Conservation (phyloP, 129 eudicot species). For the Escallonia rubra region DNA sequence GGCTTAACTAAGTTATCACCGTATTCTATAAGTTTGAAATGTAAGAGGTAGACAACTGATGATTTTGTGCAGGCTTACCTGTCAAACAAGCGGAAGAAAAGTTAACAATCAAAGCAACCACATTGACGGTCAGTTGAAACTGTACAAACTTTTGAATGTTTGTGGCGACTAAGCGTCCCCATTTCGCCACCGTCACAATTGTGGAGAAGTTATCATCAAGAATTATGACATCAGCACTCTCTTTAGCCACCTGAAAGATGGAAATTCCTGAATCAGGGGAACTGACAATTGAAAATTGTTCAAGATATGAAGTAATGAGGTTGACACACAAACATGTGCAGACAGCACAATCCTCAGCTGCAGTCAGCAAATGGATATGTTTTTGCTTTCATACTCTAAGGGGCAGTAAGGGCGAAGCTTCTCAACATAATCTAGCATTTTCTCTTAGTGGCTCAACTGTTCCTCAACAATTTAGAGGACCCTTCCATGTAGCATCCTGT, state of each 20-base stretch:
- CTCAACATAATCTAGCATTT: neutral
- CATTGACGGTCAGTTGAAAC: slow-evolving; percentile 87
- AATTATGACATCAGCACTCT: slow-evolving; percentile 95
- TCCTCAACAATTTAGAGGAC: too few relatives aligned
- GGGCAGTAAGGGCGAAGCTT: too few relatives aligned
- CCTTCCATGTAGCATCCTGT: too few relatives aligned
- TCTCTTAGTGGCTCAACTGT: neutral
- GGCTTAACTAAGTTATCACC: slow-evolving; percentile 1
- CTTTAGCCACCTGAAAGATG: slow-evolving; percentile 76
- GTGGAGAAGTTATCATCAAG: slow-evolving; percentile 96
- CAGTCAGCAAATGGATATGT: too few relatives aligned
- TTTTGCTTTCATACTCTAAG: too few relatives aligned
- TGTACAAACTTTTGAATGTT: slow-evolving; percentile 91
- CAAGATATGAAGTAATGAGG: neutral
- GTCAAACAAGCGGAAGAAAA: slow-evolving; percentile 86
- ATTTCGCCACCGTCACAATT: slow-evolving; percentile 85
- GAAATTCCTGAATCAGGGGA: neutral
- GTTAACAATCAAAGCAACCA: slow-evolving; percentile 81
- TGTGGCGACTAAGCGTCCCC: slow-evolving; percentile 92
- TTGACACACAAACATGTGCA: neutral
- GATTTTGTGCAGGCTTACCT: slow-evolving; percentile 30
- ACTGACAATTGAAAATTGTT: neutral
- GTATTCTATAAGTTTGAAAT: neutral
- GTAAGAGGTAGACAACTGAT: neutral
- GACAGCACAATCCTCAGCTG: neutral